These are phyloP conservation scores for Spathaspora gorwiae DNA, from an alignment of 805 yeast genomes.

Conservation along the genomic window DNA sequence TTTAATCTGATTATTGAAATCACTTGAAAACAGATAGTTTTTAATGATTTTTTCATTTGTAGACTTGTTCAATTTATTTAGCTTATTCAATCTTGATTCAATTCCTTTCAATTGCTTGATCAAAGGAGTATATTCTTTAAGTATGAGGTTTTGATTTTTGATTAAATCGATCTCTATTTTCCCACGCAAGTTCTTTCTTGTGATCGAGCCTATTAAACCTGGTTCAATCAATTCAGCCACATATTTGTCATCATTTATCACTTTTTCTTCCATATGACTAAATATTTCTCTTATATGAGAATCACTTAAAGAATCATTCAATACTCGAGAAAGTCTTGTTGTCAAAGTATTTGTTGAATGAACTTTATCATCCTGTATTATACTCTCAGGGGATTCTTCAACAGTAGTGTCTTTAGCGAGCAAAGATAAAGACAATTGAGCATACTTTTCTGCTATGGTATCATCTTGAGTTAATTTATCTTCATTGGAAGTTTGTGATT, in stretches of 20 bases:
- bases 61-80: constrained; percentile 24
- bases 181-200: constrained; percentile 56
- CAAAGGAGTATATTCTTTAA: constrained; percentile 32
- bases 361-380: background rate
- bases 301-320: constrained; percentile 43
- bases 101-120: constrained; percentile 21
- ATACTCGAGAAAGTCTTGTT: constrained; percentile 45
- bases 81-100: constrained; percentile 13
- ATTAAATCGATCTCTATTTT: constrained; percentile 58
- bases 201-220: constrained; percentile 51
- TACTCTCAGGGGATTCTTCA: background rate
- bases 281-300: constrained; percentile 29
- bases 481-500: constrained; percentile 4
- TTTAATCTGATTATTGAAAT: constrained; percentile 21
- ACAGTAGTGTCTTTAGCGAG: constrained; percentile 14
- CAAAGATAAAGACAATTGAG: constrained; percentile 41
- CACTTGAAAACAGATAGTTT: constrained; percentile 17
- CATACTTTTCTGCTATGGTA: constrained; percentile 44
- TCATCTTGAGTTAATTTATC: constrained; percentile 7
- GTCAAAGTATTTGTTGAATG: constrained; percentile 23
- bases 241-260: constrained; percentile 18
- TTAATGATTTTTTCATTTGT: constrained; percentile 37
- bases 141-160: constrained; percentile 41
- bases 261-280: constrained; percentile 23
- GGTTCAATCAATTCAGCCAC: constrained; percentile 41